Conservation (phyloP, 371 early-diverging fungal genomes). For the Mortierella sp. region DNA sequence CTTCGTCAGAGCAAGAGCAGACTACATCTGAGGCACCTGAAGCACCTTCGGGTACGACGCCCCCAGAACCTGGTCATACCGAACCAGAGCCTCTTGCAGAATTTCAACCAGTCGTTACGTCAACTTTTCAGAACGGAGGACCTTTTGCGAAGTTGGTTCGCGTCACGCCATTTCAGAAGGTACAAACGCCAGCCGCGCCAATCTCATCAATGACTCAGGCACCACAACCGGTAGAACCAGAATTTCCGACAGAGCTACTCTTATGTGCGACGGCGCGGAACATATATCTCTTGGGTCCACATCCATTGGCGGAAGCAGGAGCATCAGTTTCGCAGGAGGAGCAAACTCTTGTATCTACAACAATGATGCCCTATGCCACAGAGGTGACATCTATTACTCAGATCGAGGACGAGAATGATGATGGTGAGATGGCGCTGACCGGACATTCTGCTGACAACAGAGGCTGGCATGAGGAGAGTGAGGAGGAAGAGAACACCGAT, state of each 20-base stretch:
- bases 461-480: slow-evolving; percentile 13
- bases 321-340: background rate
- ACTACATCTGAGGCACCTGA: background rate
- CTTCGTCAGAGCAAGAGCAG: slow-evolving; percentile 40
- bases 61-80: background rate
- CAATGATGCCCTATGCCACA: background rate
- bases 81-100: background rate
- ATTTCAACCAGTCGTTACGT: background rate
- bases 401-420: background rate
- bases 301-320: slow-evolving; percentile 11
- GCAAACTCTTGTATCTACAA: background rate
- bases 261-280: slow-evolving; percentile 45
- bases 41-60: background rate
- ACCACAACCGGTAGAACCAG: background rate
- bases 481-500: slow-evolving; percentile 10
- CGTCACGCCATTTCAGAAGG: background rate
- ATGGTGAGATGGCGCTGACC: background rate
- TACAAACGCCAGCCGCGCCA: background rate
- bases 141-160: background rate
- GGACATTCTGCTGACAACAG: background rate
- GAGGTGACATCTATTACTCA: slow-evolving; percentile 1
- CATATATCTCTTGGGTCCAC: slow-evolving; percentile 37
- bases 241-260: slow-evolving; percentile 29
- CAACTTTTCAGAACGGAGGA: slow-evolving; percentile 14
- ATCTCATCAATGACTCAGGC: background rate